Base-by-base conservation (phyloP, 2,329 filamentous ascomycete genomes). In the Neofusicoccum laricinum region DNA sequence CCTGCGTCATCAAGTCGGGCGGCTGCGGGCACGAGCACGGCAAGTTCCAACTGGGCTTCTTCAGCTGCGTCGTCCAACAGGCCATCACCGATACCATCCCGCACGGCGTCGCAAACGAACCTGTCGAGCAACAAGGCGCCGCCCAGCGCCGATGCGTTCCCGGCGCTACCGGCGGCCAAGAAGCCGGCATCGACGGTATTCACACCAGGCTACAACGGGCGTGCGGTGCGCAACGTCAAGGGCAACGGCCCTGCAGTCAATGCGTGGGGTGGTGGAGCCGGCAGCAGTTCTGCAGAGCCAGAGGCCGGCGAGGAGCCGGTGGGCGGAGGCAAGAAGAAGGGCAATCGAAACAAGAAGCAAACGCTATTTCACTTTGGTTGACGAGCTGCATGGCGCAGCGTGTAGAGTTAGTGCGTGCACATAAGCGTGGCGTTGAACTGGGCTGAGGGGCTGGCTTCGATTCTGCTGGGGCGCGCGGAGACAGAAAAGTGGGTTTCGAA, bases 151-250 rank as follows among this genome's bases (percentile, higher is more conserved):
- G 89, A 93, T 67, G 87, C 88, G 0, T 97, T 97, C 77, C 94
- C 93, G 0, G 89, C 92, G 1, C 83, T 97, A 0, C 93, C 93
- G 0, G 83, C 88, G 0, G 93, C 92, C 1, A 85, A 90, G 0
- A 97, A 88, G 70, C 86, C 86, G 3, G 85, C 82, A 45, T 84
- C 82, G 38, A 82, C 84, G 10, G 77, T 82, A 40, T 83, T 82
- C 72, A 80, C 76, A 36, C 81, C 81, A 3, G 81, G 81, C 3
- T 83, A 82, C 69, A 78, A 74, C 30, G 80, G 81, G 5, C 71
- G 74, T 38, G 80, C 78, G 48, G 78, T 76, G 34, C 76, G 80
- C 67, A 78, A 78, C 63, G 53, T 64, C 30, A 75, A 76, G 65
- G 74, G 72, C n/a, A 73, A 73, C 62, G 76, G 73, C 50, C 75